phyloP scores from a whole-genome alignment of 768 basidiomycete genomes.

The Ramaria sp. region DNA sequence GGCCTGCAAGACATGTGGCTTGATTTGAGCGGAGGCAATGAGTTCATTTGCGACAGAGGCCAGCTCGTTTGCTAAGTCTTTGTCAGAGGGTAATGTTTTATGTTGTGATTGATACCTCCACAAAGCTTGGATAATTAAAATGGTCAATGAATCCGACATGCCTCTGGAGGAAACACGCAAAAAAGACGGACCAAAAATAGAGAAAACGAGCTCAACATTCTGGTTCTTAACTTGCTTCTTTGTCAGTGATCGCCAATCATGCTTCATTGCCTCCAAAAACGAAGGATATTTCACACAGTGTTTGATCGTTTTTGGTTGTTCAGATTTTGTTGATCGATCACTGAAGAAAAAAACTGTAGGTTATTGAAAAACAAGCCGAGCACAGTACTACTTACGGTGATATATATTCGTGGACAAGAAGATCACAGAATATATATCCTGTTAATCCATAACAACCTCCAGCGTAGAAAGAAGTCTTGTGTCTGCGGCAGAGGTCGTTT shows the following conservation, averaged over 20 bases:
- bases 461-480: conserved; percentile 76
- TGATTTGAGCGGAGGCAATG: conserved; percentile 52
- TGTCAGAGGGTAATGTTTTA: conserved; percentile 42
- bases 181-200: conserved; percentile 47
- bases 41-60: conserved; percentile 52
- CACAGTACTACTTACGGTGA: conserved; percentile 48
- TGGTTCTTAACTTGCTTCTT: conserved; percentile 73
- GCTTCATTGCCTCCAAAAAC: conserved; percentile 47
- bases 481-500: conserved; percentile 69
- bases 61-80: conserved; percentile 41
- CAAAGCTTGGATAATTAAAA: conserved; percentile 47
- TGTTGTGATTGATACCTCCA: conserved; percentile 72
- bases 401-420: conserved; percentile 79
- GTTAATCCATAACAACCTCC: conserved; percentile 84
- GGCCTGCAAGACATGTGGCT: conserved; percentile 48
- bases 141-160: not conserved
- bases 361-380: conserved; percentile 5
- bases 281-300: conserved; percentile 55
- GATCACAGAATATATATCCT: conserved; percentile 92
- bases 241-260: conserved; percentile 60
- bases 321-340: conserved; percentile 51
- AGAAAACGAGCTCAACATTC: conserved; percentile 64
- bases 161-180: too few relatives aligned
- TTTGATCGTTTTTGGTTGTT: conserved; percentile 28
- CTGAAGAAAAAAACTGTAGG: conserved; percentile 23